A percentile compares a stretch with the other conserved stretches of the same genome.
These are phyloP conservation scores for Dittrichia graveolens DNA, from an alignment of 129 eudicot species.

Conservation along the genomic window DNA sequence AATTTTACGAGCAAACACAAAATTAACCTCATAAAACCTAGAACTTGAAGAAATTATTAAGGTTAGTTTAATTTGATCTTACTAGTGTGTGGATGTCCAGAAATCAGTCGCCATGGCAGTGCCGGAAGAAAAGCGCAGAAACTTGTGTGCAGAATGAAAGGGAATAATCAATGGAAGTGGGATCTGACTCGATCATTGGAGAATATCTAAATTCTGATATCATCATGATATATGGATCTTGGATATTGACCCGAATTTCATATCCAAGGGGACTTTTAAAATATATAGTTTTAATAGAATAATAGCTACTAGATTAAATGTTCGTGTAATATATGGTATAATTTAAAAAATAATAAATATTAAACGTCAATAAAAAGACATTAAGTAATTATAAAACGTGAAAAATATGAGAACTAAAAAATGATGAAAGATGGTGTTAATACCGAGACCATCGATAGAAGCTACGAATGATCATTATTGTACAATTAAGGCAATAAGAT, in stretches of 20 bases:
- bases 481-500: too few species aligned
- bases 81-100: conserved; percentile 98
- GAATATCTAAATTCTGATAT: conserved; percentile 18
- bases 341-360: too few species aligned
- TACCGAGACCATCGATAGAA: too few species aligned
- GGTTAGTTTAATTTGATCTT: conserved; percentile 9
- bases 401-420: too few species aligned
- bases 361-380: too few species aligned
- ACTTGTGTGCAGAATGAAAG: conserved; percentile 17
- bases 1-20: neutral
- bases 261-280: too few species aligned
- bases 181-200: conserved; percentile 39
- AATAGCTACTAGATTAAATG: too few species aligned
- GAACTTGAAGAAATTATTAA: neutral
- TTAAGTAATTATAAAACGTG: too few species aligned
- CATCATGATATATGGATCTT: conserved; percentile 25
- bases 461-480: too few species aligned
- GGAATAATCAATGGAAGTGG: conserved; percentile 25
- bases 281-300: too few species aligned
- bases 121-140: conserved; percentile 6
- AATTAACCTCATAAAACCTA: neutral
- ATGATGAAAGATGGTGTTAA: too few species aligned
- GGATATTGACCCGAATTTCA: conserved; percentile 22
- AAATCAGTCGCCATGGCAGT: conserved; percentile 95
- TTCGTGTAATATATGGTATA: too few species aligned